Evolutionary conservation across 176 grass and related monocot genomes (phyloP).

Genomic region (Rhynchospora tenuis): DNA sequence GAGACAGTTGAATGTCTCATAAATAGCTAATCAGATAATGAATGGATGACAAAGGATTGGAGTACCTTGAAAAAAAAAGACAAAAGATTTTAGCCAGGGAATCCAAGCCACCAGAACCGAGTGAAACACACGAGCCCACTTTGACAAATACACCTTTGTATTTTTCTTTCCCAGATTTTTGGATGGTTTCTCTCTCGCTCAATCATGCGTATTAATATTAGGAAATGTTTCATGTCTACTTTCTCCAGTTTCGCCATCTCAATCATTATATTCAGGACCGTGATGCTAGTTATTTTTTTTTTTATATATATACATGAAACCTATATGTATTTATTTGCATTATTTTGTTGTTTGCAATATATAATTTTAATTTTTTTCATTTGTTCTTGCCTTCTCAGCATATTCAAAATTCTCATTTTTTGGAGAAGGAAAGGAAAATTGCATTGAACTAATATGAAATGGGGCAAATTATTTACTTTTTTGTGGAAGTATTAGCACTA

Average conservation of each 20-base stretch:
- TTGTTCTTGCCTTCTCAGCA: not conserved
- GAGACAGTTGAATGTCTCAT: not conserved
- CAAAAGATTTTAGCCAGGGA: too few relatives aligned
- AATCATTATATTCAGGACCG: not conserved
- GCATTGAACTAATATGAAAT: not conserved
- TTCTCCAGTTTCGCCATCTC: not conserved
- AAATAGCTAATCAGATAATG: not conserved
- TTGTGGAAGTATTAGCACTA: not conserved
- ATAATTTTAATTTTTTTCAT: not conserved
- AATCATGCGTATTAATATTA: not conserved
- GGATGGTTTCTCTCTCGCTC: not conserved
- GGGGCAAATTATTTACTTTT: not conserved
- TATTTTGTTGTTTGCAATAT: not conserved
- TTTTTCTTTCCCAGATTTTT: not conserved
- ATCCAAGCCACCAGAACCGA: not conserved
- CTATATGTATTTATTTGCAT: not conserved
- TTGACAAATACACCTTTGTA: not conserved
- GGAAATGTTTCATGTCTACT: too few relatives aligned
- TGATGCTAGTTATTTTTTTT: not conserved
- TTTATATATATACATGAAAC: not conserved
- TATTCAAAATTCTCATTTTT: not conserved
- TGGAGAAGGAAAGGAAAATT: not conserved
- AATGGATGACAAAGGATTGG: not conserved
- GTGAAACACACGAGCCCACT: not conserved
- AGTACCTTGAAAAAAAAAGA: too few relatives aligned